A percentile compares a stretch with the other conserved stretches of the same genome.
Conservation (phyloP, 2,329 filamentous ascomycete genomes). For the Alternaria infectoria region DNA sequence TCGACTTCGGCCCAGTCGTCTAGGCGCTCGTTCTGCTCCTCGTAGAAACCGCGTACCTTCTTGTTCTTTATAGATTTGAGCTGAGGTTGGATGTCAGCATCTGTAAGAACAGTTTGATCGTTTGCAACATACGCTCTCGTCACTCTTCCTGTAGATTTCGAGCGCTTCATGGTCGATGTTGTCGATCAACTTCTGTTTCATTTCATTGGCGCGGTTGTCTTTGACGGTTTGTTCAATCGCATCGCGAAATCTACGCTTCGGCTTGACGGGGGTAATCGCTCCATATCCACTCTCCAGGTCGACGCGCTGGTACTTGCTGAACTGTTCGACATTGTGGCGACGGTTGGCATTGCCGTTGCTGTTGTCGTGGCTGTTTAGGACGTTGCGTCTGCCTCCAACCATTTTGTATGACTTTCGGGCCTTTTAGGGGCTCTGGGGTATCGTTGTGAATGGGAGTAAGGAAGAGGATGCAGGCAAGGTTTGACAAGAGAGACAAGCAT, state of each 20-base stretch:
- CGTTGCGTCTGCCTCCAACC: conserved; percentile 29
- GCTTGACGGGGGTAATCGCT: conserved; percentile 17
- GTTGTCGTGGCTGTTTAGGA: conserved; percentile 19
- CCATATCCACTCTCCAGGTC: conserved; percentile 43
- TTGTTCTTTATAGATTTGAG: conserved; percentile 60
- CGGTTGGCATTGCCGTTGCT: conserved; percentile 12
- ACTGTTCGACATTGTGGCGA: conserved; percentile 10
- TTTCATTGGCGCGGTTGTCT: conserved; percentile 52
- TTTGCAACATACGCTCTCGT: conserved; percentile 52
- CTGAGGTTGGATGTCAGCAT: conserved; percentile 21
- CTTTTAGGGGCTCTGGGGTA: not conserved
- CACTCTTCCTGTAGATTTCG: conserved; percentile 58
- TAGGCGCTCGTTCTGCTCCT: conserved; percentile 60
- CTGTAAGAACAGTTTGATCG: too few relatives aligned
- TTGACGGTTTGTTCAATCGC: conserved; percentile 55
- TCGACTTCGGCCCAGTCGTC: conserved; percentile 67
- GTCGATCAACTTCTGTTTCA: conserved; percentile 58
- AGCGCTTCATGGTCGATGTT: conserved; percentile 55
- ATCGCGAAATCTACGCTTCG: conserved; percentile 53
- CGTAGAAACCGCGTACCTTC: conserved; percentile 61
- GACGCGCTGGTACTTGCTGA: conserved; percentile 22
- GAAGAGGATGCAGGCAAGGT: not conserved
- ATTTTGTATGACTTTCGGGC: conserved; percentile 12
- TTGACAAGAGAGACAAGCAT: not conserved
- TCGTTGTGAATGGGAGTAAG: not conserved